phyloP scores from a whole-genome alignment of 164 flowering plant genomes.

The Liquidambar formosana region DNA sequence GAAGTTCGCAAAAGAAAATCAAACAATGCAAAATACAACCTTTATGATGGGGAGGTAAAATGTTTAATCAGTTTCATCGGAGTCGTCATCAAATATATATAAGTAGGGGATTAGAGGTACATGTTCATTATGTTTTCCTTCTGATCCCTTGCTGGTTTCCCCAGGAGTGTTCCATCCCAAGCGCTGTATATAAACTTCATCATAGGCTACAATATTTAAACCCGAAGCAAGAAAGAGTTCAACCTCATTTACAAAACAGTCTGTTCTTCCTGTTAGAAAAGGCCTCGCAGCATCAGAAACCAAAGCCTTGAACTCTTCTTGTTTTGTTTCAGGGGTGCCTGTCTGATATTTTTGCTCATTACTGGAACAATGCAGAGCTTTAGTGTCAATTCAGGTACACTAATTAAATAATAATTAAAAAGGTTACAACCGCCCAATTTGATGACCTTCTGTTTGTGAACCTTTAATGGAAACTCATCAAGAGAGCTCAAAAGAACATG shows the following conservation, averaged over 20 bases:
- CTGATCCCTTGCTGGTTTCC: conserved; percentile 19
- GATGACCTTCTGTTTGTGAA: too few relatives aligned
- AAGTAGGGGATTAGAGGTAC: conserved; percentile 35
- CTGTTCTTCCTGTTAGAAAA: conserved; percentile 61
- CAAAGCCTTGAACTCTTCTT: conserved; percentile 49
- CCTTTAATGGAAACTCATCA: too few relatives aligned
- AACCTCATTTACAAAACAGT: conserved; percentile 59
- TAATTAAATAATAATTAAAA: too few relatives aligned
- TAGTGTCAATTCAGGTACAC: too few relatives aligned
- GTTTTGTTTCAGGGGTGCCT: conserved; percentile 32
- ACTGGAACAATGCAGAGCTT: too few relatives aligned
- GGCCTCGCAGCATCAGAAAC: conserved; percentile 69
- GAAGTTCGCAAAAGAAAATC: too few relatives aligned
- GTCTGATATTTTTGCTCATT: conserved; percentile 17
- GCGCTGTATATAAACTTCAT: conserved; percentile 59
- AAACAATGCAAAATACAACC: too few relatives aligned
- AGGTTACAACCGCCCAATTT: too few relatives aligned
- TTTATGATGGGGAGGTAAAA: too few relatives aligned
- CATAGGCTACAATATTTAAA: conserved; percentile 72
- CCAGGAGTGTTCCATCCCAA: conserved; percentile 40
- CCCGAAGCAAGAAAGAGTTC: conserved; percentile 85
- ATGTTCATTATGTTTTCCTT: too few relatives aligned
- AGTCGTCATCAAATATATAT: conserved; percentile 57
- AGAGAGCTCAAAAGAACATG: neutral
- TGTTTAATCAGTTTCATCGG: conserved; percentile 44